A percentile compares a stretch with the other conserved stretches of the same genome.
Conservation (phyloP, 305 asterid species). For the Plantago lanceolata region DNA sequence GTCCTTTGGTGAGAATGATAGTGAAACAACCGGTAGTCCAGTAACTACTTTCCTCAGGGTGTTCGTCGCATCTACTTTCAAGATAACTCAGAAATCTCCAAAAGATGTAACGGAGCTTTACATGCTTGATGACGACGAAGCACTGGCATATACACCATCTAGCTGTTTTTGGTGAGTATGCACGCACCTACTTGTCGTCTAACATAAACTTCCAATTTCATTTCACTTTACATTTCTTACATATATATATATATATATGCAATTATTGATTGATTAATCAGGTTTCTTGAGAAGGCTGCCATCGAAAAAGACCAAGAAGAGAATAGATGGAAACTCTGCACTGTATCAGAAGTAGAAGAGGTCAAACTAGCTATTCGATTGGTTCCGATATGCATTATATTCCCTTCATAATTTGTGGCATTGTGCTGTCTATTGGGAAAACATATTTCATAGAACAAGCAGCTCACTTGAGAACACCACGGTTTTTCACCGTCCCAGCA, state of each 20-base stretch:
- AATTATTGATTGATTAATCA: conserved; percentile 11
- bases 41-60: conserved; percentile 27
- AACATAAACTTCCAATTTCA: too few relatives aligned
- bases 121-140: conserved; percentile 17
- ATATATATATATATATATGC: not conserved
- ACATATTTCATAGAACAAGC: conserved; percentile 44
- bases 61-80: conserved; percentile 28
- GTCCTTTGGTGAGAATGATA: too few relatives aligned
- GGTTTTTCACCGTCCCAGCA: conserved; percentile 21
- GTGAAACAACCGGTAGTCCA: conserved; percentile 29
- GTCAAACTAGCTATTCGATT: conserved; percentile 3
- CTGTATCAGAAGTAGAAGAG: conserved; percentile 3
- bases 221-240: too few relatives aligned
- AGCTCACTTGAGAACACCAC: conserved; percentile 17
- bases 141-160: not conserved
- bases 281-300: conserved; percentile 63
- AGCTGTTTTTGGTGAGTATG: not conserved
- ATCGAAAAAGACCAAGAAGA: conserved; percentile 34
- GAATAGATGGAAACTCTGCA: conserved; percentile 42
- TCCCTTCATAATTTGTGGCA: conserved; percentile 32
- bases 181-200: too few relatives aligned
- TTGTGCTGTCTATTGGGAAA: conserved; percentile 33
- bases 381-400: conserved; percentile 27
- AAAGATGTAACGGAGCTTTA: conserved; percentile 25
- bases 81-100: conserved; percentile 19